A percentile compares a stretch with the other conserved stretches of the same genome.
Evolutionary conservation across 305 asterid genomes (phyloP).

Genomic region (Solanum chacoense): DNA sequence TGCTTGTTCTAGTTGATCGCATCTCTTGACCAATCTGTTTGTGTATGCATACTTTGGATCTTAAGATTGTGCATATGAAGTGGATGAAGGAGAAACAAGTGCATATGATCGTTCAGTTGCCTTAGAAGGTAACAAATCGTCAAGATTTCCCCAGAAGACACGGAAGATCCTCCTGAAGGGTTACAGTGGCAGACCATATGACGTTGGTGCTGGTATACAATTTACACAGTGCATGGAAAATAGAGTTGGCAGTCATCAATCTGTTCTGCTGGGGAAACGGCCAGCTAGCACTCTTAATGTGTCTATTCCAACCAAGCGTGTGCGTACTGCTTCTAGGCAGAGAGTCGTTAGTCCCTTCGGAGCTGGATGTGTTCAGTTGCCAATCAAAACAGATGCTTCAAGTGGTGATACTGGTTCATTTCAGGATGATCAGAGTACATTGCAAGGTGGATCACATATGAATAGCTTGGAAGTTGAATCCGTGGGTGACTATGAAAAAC

Average conservation of each 20-base stretch:
- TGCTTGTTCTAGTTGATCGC: constrained; percentile 6
- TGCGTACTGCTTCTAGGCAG: constrained; percentile 69
- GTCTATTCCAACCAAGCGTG: constrained; percentile 75
- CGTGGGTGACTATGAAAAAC: constrained; percentile 47
- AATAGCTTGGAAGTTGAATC: constrained; percentile 66
- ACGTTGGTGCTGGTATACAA: constrained; percentile 34
- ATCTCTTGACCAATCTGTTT: constrained; percentile 13
- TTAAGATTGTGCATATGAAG: constrained; percentile 42
- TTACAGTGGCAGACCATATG: constrained; percentile 45
- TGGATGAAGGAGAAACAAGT: constrained; percentile 75
- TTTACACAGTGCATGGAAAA: constrained; percentile 43
- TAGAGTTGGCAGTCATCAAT: constrained; percentile 40
- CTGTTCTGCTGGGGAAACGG: constrained; percentile 44
- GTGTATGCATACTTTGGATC: constrained; percentile 39
- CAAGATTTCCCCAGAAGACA: constrained; percentile 55
- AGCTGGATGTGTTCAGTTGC: constrained; percentile 45
- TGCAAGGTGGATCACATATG: constrained; percentile 43
- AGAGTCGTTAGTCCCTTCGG: constrained; percentile 51
- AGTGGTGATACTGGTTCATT: constrained; percentile 83
- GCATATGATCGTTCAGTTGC: constrained; percentile 35
- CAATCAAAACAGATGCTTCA: constrained; percentile 71
- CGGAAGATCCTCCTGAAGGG: constrained; percentile 39
- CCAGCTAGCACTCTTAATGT: constrained; percentile 57
- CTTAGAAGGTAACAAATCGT: constrained; percentile 42
- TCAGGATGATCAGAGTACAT: constrained; percentile 79